These are phyloP conservation scores for Lachancea mirantina DNA, from an alignment of 805 yeast species.

Conservation along the genomic window DNA sequence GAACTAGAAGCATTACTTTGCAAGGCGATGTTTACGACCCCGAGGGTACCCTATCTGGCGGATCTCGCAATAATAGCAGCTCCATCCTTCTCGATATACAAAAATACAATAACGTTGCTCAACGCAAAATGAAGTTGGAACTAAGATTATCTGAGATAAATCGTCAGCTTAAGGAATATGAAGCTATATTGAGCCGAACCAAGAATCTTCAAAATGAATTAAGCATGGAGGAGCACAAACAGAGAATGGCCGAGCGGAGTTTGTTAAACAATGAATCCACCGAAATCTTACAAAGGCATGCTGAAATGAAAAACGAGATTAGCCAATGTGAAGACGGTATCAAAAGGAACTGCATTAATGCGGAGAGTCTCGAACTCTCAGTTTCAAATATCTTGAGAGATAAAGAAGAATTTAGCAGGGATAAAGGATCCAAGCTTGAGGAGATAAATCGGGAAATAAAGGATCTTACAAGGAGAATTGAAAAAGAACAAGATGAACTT, in stretches of 20 bases:
- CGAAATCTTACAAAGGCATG: conserved; percentile 44
- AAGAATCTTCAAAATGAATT: conserved; percentile 51
- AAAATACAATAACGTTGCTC: conserved; percentile 44
- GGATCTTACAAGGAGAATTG: conserved; percentile 33
- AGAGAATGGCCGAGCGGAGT: conserved; percentile 48
- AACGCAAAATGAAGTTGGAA: conserved; percentile 36
- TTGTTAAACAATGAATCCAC: conserved; percentile 51
- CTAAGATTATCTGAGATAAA: conserved; percentile 36
- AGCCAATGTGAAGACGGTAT: conserved; percentile 35
- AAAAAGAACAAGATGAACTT: conserved; percentile 33
- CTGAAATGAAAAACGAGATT: conserved; percentile 41
- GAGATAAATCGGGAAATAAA: conserved; percentile 50
- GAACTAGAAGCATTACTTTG: conserved; percentile 76
- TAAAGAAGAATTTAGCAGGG: conserved; percentile 68
- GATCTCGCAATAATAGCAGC: conserved; percentile 60
- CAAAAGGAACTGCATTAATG: not conserved
- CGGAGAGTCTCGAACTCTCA: conserved; percentile 33
- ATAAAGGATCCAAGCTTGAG: conserved; percentile 74
- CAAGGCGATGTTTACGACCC: conserved; percentile 97
- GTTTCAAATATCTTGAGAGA: conserved; percentile 58
- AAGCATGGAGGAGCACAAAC: conserved; percentile 51
- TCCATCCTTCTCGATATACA: conserved; percentile 61
- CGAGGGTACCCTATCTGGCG: conserved; percentile 92
- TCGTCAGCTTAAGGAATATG: conserved; percentile 37
- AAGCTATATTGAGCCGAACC: conserved; percentile 42